These are phyloP conservation scores for Didymella glomerata DNA, from an alignment of 2,329 filamentous ascomycete species.

Conservation along the genomic window DNA sequence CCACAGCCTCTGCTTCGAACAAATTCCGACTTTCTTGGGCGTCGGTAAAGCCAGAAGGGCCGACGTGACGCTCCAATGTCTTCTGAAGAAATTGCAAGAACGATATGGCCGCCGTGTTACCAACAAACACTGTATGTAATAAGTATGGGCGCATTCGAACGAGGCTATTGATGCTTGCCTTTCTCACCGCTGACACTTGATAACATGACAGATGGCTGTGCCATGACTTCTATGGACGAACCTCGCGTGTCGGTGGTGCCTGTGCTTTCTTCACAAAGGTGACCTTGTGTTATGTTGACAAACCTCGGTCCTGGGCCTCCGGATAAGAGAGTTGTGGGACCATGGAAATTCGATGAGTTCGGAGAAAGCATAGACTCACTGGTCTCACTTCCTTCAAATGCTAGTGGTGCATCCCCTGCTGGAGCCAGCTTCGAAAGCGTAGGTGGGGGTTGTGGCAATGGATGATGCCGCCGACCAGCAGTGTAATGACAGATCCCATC, in stretches of 20 bases:
- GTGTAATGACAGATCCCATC: slow-evolving; percentile 26
- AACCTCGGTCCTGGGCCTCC: slow-evolving; percentile 4
- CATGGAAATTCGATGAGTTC: slow-evolving; percentile 19
- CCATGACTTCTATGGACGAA: slow-evolving; percentile 23
- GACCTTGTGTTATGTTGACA: slow-evolving; percentile 1
- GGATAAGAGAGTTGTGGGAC: slow-evolving; percentile 6
- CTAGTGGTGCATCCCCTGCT: neutral
- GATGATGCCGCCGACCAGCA: slow-evolving; percentile 20
- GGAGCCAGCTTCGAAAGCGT: slow-evolving; percentile 4
- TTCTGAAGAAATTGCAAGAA: slow-evolving; percentile 64
- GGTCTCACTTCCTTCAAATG: slow-evolving; percentile 5
- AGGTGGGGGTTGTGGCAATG: slow-evolving; percentile 15
- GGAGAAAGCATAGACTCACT: slow-evolving; percentile 13
- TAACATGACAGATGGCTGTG: slow-evolving; percentile 54
- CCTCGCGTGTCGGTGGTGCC: slow-evolving; percentile 27
- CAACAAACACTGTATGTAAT: slow-evolving; percentile 56
- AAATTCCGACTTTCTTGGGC: slow-evolving; percentile 61
- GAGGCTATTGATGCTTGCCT: slow-evolving; percentile 42
- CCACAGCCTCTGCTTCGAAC: slow-evolving; percentile 58
- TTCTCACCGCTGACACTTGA: slow-evolving; percentile 61
- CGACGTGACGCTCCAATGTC: slow-evolving; percentile 60
- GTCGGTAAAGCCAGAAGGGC: slow-evolving; percentile 64
- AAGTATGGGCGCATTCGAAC: neutral
- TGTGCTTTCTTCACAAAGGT: slow-evolving; percentile 10
- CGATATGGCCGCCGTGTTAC: slow-evolving; percentile 63